A percentile compares a stretch with the other conserved stretches of the same genome.
Conservation (phyloP, 495 filamentous ascomycete species). For the Trichoderma reesei region DNA sequence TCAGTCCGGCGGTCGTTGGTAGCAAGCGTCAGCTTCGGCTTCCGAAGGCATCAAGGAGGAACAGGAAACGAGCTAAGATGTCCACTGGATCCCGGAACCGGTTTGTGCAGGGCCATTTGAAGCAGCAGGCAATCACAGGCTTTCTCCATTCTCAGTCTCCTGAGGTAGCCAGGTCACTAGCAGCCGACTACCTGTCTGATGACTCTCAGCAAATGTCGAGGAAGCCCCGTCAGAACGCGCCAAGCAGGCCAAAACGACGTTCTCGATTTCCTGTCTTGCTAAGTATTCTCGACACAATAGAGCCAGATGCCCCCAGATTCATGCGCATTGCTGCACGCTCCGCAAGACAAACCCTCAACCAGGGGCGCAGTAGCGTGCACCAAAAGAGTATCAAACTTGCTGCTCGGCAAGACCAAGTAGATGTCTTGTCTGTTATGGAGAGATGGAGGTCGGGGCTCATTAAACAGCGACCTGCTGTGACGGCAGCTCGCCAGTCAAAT, state of each 20-base stretch:
- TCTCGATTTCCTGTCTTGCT: conserved; percentile 37
- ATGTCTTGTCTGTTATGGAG: conserved; percentile 55
- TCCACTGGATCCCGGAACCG: neutral
- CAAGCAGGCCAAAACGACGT: neutral
- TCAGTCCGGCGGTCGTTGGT: neutral
- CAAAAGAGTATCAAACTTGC: conserved; percentile 64
- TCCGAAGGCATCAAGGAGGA: neutral
- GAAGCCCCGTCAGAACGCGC: neutral
- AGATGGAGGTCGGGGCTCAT: conserved; percentile 72
- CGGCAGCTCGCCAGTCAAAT: neutral
- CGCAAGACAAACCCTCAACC: conserved; percentile 49
- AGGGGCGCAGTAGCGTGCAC: conserved; percentile 65
- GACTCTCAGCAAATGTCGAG: neutral
- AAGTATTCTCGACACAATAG: conserved; percentile 64
- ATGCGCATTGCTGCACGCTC: conserved; percentile 67
- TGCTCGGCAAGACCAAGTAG: conserved; percentile 61
- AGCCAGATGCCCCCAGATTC: conserved; percentile 55
- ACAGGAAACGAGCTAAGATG: neutral
- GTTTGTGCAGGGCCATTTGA: neutral
- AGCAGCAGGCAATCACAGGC: neutral
- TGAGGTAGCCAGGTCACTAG: neutral
- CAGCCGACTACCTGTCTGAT: neutral
- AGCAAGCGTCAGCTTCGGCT: neutral
- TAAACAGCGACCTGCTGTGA: neutral
- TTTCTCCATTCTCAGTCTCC: neutral